Evolutionary conservation across 2,329 filamentous ascomycete genomes (phyloP), one percentile per base, ranked within the genome.

Genomic region (Botryotinia calthae): DNA sequence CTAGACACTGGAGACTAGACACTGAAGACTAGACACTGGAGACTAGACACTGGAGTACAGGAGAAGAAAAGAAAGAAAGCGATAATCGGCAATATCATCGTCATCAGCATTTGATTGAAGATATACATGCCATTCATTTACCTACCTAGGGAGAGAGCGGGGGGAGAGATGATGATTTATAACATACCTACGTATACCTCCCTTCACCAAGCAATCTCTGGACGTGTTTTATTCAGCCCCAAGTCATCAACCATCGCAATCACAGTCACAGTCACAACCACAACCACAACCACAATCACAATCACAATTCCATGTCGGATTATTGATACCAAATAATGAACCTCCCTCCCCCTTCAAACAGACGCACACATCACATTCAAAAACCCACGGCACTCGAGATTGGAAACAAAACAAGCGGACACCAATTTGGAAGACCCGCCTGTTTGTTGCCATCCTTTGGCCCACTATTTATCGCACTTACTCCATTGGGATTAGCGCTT

Each of bases 401-500:
- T 28, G 25, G 16, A 18, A 63, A 63, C 37, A 28, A 18, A 42
- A 63, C 37, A 56, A 37, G 28, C 61, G 37, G 37, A 42, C 16
- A 63, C 40, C n/a, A 63, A 63, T 28, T 22, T 56, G 51, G 37
- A 20, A n/a, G 61, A 42, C 61, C 61, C 61, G 37, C 61, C 37
- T 16, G 25, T n/a, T 63, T 61, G 31, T 34, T 28, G 28, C 28
- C 18, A 34, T 62, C 34, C 34, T 25, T 10, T 63, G n/a, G n/a
- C n/a, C 37, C 25, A 28, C 4, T 42, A 18, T 44, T 37, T n/a
- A 4, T n/a, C 6, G 1, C 12, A 7, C 16, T 37, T 34, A 34
- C 20, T 8, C 1, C 1, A n/a, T 12, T 2, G 1, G 6, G 31
- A 37, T 7, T 51, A 51, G 44, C 16, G 0, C 6, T 0, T 1